A percentile compares a stretch with the other conserved stretches of the same genome.
Conservation (phyloP, 257 asterid genomes). For the Oldenlandia corymbosa region DNA sequence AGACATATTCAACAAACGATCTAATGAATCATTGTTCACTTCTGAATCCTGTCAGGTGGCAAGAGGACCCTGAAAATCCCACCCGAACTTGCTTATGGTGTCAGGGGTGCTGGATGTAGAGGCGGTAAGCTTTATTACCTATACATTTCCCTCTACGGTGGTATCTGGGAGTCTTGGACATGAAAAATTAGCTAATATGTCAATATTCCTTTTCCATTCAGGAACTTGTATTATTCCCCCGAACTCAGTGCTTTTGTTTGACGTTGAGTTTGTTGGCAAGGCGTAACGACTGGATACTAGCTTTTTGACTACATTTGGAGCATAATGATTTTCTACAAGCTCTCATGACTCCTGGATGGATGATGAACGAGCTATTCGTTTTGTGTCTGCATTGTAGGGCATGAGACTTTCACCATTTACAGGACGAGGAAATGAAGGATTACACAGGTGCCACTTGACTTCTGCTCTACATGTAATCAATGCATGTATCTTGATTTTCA, state of each 20-base stretch:
- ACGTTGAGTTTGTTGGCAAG: constrained; percentile 83
- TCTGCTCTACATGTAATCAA: neutral
- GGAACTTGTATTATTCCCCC: constrained; percentile 92
- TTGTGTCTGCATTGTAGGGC: neutral
- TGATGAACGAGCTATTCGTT: neutral
- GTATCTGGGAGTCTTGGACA: too few relatives aligned
- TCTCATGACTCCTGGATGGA: neutral
- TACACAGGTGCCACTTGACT: neutral
- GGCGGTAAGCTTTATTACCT: constrained; percentile 45
- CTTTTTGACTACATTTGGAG: neutral
- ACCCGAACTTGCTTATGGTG: constrained; percentile 80
- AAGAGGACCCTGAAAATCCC: constrained; percentile 77
- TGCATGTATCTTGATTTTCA: neutral
- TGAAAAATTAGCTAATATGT: too few relatives aligned
- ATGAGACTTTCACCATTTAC: too few relatives aligned
- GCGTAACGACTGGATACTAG: constrained; percentile 20
- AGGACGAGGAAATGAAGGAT: too few relatives aligned
- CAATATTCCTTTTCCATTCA: too few relatives aligned
- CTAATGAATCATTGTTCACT: neutral
- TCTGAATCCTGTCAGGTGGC: constrained; percentile 46
- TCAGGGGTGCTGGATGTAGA: constrained; percentile 81
- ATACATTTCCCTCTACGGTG: neutral
- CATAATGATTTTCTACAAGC: neutral
- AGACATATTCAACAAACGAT: neutral
- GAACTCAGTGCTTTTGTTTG: constrained; percentile 72